Evolutionary conservation across 2,329 filamentous ascomycete genomes (phyloP).

Genomic region (Aureobasidium uvarum): DNA sequence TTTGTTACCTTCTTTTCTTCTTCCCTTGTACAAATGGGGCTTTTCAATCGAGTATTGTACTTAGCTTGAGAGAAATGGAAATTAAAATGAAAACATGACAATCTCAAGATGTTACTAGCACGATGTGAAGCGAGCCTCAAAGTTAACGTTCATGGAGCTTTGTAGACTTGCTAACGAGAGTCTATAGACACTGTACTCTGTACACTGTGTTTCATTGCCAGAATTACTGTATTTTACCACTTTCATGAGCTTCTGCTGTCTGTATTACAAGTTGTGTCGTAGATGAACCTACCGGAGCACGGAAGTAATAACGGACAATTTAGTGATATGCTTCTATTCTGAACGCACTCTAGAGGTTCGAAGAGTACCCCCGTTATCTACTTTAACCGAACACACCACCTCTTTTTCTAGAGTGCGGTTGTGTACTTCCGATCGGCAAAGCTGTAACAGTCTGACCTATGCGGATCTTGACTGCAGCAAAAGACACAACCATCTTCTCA

Average conservation of each 20-base stretch:
- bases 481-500: slow-evolving; percentile 33
- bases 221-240: not conserved
- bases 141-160: not conserved
- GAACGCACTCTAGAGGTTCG: not conserved
- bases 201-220: not conserved
- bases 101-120: not conserved
- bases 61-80: not conserved
- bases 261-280: not conserved
- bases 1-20: not conserved
- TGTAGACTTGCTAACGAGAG: not conserved
- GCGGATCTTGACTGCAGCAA: slow-evolving; percentile 49
- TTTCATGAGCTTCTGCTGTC: not conserved
- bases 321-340: not conserved
- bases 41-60: slow-evolving; percentile 3
- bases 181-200: not conserved
- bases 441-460: slow-evolving; percentile 44
- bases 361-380: not conserved
- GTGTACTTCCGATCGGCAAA: slow-evolving; percentile 30
- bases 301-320: not conserved
- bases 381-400: slow-evolving; percentile 2
- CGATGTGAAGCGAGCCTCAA: not conserved
- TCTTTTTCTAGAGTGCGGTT: not conserved
- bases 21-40: slow-evolving; percentile 16
- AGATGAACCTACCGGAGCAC: not conserved
- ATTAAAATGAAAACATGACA: not conserved